Evolutionary conservation across 768 basidiomycete species (phyloP), one percentile per base, ranked within the genome.

Genomic region (Suillus ampliporus): DNA sequence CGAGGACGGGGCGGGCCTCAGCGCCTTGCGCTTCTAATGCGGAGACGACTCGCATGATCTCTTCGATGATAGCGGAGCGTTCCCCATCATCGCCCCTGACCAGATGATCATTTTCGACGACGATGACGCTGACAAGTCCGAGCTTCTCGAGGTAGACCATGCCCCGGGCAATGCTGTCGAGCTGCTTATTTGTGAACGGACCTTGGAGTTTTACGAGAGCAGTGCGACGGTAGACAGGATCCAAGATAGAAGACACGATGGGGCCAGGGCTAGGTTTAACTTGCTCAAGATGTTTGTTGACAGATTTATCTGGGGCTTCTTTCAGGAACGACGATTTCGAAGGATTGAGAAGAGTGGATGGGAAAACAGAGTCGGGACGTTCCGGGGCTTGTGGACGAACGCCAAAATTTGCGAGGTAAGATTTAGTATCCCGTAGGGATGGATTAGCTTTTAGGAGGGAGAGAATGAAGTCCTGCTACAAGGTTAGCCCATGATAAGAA

Each of bases 141-240:
- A 99, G 89, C 72, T 96, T 97, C 75, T 97, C 93, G 52, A 99
- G 86, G 74, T 97, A 95, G 44, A 96, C 92, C 80, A 99, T 86
- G 58, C 97, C 97, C 44, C 90, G 86, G 44, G 91, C 89, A 67
- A 99, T 94, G 74, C 95, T 96, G 67, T 97, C 93, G 62, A 99
- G 86, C 70, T 98, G 97, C 9, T 88, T 84, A 76, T 97, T 91
- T 11, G 88, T 91, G 73, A 99, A 99, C 3, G 97, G 97, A 11
- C 96, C 95, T 75, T 99, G 97, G 3, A 99, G 80, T 78, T 99
- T 99, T 68, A 99, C 96, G 17, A 99, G 87, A 5, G 96, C 95
- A 1, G 97, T 97, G 58, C 94, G 90, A 48, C 88, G 85, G 61
- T 87, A 80, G 58, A 92, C 86, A 7, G 96, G 96, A 70, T 95